These are phyloP conservation scores for Phytophthora quininea DNA, from an alignment of 352 stramenopile genomes.

Conservation along the genomic window DNA sequence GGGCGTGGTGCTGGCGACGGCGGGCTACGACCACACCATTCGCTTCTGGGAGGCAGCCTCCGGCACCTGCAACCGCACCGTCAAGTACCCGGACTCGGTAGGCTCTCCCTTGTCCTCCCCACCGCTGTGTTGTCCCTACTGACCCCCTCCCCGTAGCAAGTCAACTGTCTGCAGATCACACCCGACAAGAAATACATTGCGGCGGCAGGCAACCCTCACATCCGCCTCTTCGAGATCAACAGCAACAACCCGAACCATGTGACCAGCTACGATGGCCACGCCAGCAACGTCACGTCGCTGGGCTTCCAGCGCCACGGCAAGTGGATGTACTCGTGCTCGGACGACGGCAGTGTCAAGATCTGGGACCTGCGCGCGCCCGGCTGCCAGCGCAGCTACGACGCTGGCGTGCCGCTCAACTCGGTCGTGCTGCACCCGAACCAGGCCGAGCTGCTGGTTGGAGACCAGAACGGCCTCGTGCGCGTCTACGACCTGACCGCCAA, in stretches of 20 bases:
- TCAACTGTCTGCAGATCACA: slow-evolving; percentile 97
- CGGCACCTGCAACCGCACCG: slow-evolving; percentile 94
- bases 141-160: slow-evolving; percentile 61
- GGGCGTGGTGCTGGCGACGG: slow-evolving; percentile 96
- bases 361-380: slow-evolving; percentile 92
- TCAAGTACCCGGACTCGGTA: slow-evolving; percentile 96
- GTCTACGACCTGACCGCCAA: slow-evolving; percentile 92
- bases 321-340: slow-evolving; percentile 97
- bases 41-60: slow-evolving; percentile 98
- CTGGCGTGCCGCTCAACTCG: slow-evolving; percentile 92
- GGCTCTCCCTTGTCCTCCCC: slow-evolving; percentile 15
- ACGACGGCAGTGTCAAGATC: slow-evolving; percentile 96
- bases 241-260: slow-evolving; percentile 96
- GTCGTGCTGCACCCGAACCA: slow-evolving; percentile 97
- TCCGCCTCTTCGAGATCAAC: slow-evolving; percentile 98
- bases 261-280: slow-evolving; percentile 96
- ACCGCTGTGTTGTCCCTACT: neutral
- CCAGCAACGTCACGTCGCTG: slow-evolving; percentile 95
- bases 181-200: slow-evolving; percentile 97
- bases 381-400: slow-evolving; percentile 90
- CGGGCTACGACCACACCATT: slow-evolving; percentile 98
- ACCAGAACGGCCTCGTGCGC: slow-evolving; percentile 94
- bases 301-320: slow-evolving; percentile 97
- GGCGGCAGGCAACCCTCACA: slow-evolving; percentile 97
- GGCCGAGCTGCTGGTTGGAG: slow-evolving; percentile 77